phyloP scores from a whole-genome alignment of 169 alveolate genomes.

The Perkinsus marinus region DNA sequence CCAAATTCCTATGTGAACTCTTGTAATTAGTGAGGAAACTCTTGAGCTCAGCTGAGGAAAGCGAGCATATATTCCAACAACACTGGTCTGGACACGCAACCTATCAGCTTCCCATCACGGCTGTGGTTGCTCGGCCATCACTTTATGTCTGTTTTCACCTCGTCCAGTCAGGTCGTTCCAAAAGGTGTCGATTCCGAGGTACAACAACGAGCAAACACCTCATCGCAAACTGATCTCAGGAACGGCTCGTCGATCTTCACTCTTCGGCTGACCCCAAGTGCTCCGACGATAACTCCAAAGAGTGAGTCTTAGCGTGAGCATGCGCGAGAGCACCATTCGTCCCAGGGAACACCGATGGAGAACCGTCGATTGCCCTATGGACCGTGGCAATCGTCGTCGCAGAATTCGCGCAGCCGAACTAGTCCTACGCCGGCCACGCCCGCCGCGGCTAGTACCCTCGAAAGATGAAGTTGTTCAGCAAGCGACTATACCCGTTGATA shows the following conservation, averaged over 20 bases:
- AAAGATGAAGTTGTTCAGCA: neutral
- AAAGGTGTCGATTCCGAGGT: no score
- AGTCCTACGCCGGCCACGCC: neutral
- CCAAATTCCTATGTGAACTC: no score
- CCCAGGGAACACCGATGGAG: neutral
- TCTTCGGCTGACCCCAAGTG: neutral
- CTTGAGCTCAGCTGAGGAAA: no score
- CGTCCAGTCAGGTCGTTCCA: neutral
- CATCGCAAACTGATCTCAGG: neutral
- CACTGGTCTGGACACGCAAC: no score
- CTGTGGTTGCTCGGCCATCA: neutral
- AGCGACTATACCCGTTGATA: neutral
- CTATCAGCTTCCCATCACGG: no score
- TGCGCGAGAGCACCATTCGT: neutral
- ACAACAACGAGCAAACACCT: neutral
- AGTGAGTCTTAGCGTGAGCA: neutral
- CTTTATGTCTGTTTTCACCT: neutral
- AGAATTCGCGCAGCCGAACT: neutral
- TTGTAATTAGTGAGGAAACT: no score
- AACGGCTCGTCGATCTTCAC: neutral
- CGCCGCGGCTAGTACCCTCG: neutral
- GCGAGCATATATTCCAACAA: no score
- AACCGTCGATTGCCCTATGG: neutral
- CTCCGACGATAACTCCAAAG: neutral
- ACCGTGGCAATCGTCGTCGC: neutral